phyloP scores from a whole-genome alignment of 768 basidiomycete species.

The Amanita pallidorosea region DNA sequence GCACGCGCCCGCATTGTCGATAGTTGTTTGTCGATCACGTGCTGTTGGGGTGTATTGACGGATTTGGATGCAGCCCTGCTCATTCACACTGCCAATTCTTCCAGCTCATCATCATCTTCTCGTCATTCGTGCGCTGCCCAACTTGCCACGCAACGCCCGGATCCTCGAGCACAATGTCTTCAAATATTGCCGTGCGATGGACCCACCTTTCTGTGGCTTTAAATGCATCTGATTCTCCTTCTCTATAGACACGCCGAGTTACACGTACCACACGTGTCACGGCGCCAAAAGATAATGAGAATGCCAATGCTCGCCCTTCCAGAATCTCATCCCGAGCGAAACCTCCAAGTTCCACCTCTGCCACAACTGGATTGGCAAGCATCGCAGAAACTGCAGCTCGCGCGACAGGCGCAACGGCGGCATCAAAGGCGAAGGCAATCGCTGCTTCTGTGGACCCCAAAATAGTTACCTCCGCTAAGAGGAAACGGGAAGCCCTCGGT shows the following conservation, averaged over 20 bases:
- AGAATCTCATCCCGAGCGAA: slow-evolving; percentile 56
- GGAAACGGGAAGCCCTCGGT: slow-evolving; percentile 72
- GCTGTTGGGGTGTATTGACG: slow-evolving; percentile 15
- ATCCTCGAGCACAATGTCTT: slow-evolving; percentile 29
- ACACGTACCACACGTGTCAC: slow-evolving; percentile 39
- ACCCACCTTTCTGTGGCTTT: slow-evolving; percentile 3
- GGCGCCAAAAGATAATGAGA: slow-evolving; percentile 61
- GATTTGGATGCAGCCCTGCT: slow-evolving; percentile 13
- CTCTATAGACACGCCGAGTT: slow-evolving; percentile 55
- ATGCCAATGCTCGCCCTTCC: slow-evolving; percentile 56
- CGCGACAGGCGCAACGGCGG: slow-evolving; percentile 36
- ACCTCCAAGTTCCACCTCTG: slow-evolving; percentile 30
- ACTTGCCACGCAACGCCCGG: slow-evolving; percentile 13
- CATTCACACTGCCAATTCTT: slow-evolving; percentile 11
- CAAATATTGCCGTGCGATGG: slow-evolving; percentile 32
- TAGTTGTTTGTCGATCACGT: neutral
- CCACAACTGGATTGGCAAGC: slow-evolving; percentile 23
- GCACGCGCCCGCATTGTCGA: slow-evolving; percentile 20
- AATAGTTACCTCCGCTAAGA: slow-evolving; percentile 45
- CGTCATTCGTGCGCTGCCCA: slow-evolving; percentile 7
- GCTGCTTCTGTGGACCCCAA: slow-evolving; percentile 26
- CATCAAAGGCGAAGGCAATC: slow-evolving; percentile 42
- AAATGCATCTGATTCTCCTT: neutral
- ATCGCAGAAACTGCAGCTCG: slow-evolving; percentile 31
- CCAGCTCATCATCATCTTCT: slow-evolving; percentile 10